Evolutionary conservation across 495 filamentous ascomycete species (phyloP).

Genomic region (Hypoxylon subgilvum): DNA sequence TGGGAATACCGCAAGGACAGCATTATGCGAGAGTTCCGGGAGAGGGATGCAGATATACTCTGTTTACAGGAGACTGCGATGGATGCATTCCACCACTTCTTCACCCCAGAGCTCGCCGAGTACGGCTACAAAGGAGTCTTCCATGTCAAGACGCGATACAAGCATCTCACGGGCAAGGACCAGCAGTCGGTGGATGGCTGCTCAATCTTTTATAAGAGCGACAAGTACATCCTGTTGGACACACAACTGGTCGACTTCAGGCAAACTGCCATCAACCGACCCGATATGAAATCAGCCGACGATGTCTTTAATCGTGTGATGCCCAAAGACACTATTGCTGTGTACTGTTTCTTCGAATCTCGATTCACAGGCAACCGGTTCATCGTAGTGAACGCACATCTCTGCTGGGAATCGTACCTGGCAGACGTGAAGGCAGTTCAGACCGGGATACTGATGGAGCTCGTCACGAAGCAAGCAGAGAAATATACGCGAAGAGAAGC

Average conservation of each 20-base stretch:
- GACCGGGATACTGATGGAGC: constrained; percentile 91
- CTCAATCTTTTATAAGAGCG: constrained; percentile 92
- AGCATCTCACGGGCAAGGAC: constrained; percentile 89
- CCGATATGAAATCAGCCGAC: constrained; percentile 92
- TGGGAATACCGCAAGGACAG: constrained; percentile 86
- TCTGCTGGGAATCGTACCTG: constrained; percentile 90
- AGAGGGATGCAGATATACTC: constrained; percentile 83
- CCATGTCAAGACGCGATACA: constrained; percentile 82
- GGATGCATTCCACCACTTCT: constrained; percentile 88
- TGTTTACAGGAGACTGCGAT: constrained; percentile 92
- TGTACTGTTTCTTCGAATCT: constrained; percentile 90
- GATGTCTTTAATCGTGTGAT: constrained; percentile 98
- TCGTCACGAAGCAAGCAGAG: constrained; percentile 80
- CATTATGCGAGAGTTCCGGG: constrained; percentile 79
- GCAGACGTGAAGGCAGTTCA: constrained; percentile 95
- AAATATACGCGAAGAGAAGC: constrained; percentile 77
- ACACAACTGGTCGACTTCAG: constrained; percentile 92
- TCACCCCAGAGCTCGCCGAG: constrained; percentile 79
- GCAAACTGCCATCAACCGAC: constrained; percentile 87
- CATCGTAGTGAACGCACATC: constrained; percentile 90
- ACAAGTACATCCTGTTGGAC: constrained; percentile 89
- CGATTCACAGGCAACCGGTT: constrained; percentile 82
- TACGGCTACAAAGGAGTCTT: constrained; percentile 91
- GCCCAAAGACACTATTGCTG: constrained; percentile 94
- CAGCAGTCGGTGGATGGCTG: constrained; percentile 89